Evolutionary conservation across 2,329 filamentous ascomycete genomes (phyloP), one percentile per base, ranked within the genome.

Genomic region (Aspergillus sergii): DNA sequence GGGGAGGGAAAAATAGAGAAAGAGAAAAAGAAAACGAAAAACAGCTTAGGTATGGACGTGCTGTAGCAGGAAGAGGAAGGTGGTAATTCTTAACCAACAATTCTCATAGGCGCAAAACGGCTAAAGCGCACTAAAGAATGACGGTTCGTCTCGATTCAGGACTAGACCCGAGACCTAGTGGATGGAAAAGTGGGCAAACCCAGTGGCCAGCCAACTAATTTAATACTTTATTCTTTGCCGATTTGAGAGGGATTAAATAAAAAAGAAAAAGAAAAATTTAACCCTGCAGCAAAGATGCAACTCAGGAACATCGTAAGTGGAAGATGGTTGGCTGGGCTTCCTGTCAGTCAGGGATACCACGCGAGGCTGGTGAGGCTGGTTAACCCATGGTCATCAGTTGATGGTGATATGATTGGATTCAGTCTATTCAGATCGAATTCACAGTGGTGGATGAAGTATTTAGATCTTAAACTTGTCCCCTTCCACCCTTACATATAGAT

Each of bases 61-160:
- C 21, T 55, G 51, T 6, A 39, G 32, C 8, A 26, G 32, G 32
- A 39, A 21, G 32, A 21, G 10, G 26, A 16, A 36, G 14, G 21
- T 55, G 51, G 51, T 55, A 55, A 55, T 36, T 54, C 51, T 54
- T 54, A 54, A 36, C 50, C 51, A 54, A 21, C 51, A 36, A 54
- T 54, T 54, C 36, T 36, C 51, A 54, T 53, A 53, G 28, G 50
- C 30, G 50, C 50, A 53, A 28, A 14, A 53, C 19, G 58, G 23
- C 32, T 57, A 58, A 60, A 60, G 60, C 62, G 46, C 66, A 64
- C 61, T 61, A 59, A 56, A 43, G 43, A 28, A 48, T 16, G 41
- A 32, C 67, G 65, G 61, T 59, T 61, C 63, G 41, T 54, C n/a
- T 30, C 11, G 12, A 23, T 7, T 36, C 23, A 39, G 21, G 51